Percentiles rank a stretch among this genome's conserved stretches.
Evolutionary conservation across 495 filamentous ascomycete species (phyloP).

Genomic region (Penicillium roqueforti): DNA sequence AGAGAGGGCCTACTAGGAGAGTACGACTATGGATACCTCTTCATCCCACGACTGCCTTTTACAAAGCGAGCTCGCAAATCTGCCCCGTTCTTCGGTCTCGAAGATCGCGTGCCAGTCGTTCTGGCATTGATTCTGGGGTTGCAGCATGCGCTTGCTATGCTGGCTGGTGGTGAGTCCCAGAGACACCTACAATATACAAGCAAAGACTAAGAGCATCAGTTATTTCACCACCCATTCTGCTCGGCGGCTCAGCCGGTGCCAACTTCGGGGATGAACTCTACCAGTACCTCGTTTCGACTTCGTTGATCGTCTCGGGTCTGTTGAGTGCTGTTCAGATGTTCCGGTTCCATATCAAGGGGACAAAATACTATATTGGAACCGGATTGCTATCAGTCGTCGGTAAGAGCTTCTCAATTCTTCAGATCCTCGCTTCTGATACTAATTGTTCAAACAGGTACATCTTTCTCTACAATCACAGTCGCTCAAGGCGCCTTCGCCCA

Average conservation of each 20-base stretch:
- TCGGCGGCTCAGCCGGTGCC: slow-evolving; percentile 60
- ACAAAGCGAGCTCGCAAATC: slow-evolving; percentile 59
- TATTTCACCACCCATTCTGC: slow-evolving; percentile 78
- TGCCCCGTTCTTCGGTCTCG: slow-evolving; percentile 82
- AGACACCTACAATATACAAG: background rate
- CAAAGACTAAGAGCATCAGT: slow-evolving; percentile 29
- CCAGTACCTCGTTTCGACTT: slow-evolving; percentile 86
- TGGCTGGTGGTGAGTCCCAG: slow-evolving; percentile 49
- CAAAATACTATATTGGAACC: slow-evolving; percentile 82
- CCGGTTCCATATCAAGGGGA: slow-evolving; percentile 73
- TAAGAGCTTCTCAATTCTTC: slow-evolving; percentile 17
- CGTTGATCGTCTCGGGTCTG: slow-evolving; percentile 79
- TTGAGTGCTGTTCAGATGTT: slow-evolving; percentile 79
- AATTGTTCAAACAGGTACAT: slow-evolving; percentile 30
- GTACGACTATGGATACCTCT: slow-evolving; percentile 81
- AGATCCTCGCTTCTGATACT: background rate
- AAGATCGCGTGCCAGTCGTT: slow-evolving; percentile 77
- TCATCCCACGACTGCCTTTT: slow-evolving; percentile 80
- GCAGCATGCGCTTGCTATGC: slow-evolving; percentile 66
- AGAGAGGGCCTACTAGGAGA: slow-evolving; percentile 73
- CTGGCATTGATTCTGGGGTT: slow-evolving; percentile 69
- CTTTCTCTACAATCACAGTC: slow-evolving; percentile 83
- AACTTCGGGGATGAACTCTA: slow-evolving; percentile 56
- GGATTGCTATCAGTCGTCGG: slow-evolving; percentile 89
- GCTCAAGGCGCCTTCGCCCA: slow-evolving; percentile 71